Percentiles rank a stretch among this genome's conserved stretches.
These are phyloP conservation scores for Nannochloropsis gaditana DNA, from an alignment of 108 stramenopile species.

Conservation along the genomic window DNA sequence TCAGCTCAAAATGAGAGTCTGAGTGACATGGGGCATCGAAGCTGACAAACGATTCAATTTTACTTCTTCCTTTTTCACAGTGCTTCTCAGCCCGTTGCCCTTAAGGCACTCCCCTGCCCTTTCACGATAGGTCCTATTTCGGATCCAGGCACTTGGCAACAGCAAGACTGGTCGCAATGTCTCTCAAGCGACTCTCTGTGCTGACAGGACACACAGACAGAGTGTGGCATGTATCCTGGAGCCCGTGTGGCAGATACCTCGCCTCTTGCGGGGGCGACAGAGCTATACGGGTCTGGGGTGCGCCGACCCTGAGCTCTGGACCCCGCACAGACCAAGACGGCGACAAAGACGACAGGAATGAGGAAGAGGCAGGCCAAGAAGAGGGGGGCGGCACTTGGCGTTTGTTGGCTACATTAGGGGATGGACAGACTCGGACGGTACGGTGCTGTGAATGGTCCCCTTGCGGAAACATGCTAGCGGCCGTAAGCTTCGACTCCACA, in stretches of 20 bases:
- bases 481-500: slow-evolving; percentile 73
- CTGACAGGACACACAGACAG: slow-evolving; percentile 59
- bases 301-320: not conserved
- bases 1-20: too few relatives aligned
- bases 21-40: too few relatives aligned
- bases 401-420: slow-evolving; percentile 52
- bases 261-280: slow-evolving; percentile 58
- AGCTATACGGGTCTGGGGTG: slow-evolving; percentile 37
- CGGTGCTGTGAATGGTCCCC: slow-evolving; percentile 60
- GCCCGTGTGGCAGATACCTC: slow-evolving; percentile 49
- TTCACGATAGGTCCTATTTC: too few relatives aligned
- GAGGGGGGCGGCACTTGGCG: slow-evolving; percentile 23
- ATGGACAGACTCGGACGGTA: slow-evolving; percentile 57
- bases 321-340: slow-evolving; percentile 22
- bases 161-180: not conserved
- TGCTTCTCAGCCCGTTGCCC: too few relatives aligned
- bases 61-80: too few relatives aligned
- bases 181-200: slow-evolving; percentile 21
- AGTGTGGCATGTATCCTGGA: slow-evolving; percentile 62
- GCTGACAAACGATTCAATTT: too few relatives aligned
- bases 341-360: slow-evolving; percentile 1
- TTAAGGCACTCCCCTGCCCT: too few relatives aligned
- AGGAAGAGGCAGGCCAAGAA: not conserved
- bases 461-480: slow-evolving; percentile 47
- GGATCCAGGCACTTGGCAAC: too few relatives aligned